A percentile compares a stretch with the other conserved stretches of the same genome.
Evolutionary conservation across 768 basidiomycete genomes (phyloP).

Genomic region (Podaxis sp.): DNA sequence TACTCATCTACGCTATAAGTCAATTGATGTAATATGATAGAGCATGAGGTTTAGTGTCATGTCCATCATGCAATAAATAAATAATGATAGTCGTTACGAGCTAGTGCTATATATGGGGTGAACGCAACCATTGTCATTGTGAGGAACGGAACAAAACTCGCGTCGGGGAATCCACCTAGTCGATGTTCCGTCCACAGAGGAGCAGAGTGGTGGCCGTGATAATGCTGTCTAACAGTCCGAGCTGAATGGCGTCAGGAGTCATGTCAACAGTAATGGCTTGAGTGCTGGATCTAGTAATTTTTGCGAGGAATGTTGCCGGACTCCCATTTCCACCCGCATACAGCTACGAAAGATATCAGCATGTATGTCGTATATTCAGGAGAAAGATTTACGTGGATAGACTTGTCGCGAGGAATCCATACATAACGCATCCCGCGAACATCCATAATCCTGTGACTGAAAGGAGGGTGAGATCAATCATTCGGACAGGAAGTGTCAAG

Average conservation of each 20-base stretch:
- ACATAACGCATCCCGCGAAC: slow-evolving; percentile 48
- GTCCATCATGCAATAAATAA: slow-evolving; percentile 9
- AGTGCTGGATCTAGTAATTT: slow-evolving; percentile 38
- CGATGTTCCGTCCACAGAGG: slow-evolving; percentile 63
- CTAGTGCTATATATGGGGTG: not conserved
- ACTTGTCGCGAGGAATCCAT: slow-evolving; percentile 56
- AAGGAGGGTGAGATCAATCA: slow-evolving; percentile 9
- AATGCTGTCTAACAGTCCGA: slow-evolving; percentile 50
- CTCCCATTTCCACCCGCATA: slow-evolving; percentile 38
- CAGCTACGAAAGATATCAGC: slow-evolving; percentile 35
- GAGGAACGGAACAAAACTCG: not conserved
- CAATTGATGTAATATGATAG: not conserved
- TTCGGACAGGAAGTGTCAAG: not conserved
- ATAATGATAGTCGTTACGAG: not conserved
- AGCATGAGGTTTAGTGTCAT: not conserved
- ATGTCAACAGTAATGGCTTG: slow-evolving; percentile 52
- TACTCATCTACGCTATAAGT: not conserved
- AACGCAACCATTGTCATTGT: not conserved
- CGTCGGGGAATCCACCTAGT: slow-evolving; percentile 31
- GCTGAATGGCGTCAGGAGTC: slow-evolving; percentile 52
- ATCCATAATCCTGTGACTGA: slow-evolving; percentile 51
- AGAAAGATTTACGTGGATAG: slow-evolving; percentile 48
- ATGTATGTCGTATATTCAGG: not conserved
- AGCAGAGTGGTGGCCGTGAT: slow-evolving; percentile 55
- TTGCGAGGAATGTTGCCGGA: slow-evolving; percentile 42